Base-by-base conservation (phyloP, 108 stramenopile species). In the Skeletonema costatum region DNA sequence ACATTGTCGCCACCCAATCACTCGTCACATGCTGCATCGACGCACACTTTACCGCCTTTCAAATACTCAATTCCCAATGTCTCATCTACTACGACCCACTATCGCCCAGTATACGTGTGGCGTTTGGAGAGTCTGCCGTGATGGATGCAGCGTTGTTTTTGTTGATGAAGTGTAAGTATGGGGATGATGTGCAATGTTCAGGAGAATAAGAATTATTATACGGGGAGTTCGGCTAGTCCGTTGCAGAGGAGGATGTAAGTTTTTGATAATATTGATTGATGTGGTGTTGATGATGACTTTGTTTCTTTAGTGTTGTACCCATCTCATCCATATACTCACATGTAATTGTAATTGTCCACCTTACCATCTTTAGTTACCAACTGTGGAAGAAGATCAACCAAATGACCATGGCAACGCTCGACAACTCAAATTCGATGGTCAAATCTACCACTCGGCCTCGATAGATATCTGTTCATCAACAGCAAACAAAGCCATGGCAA, bases 11-110 rank as follows among this genome's bases (percentile, higher is more conserved):
- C 41, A 80, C 64, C 41, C 32, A 81, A 67, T 80, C 65, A 36
- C 59, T 86, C 19, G 86, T 87, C 33, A 87, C 83, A 44, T 87
- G 83, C 84, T 84, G 86, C 76, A 83, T 87, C 75, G 86, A 87
- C 48, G 75, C 86, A 19, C 86, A 87, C 80, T 87, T 87, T 44
- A 87, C 86, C 12, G 75, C 86, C 42, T 87, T 87, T 46, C 81
- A 87, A 70, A 66, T 81, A 11, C 64, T 87, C 32, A 66, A 66
- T 41, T 51, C 80, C 11, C 25, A 36, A 12, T 60, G 60, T 8
- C 59, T 87, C 6, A 21, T 87, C 2, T 79, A 87, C 21, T 87
- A 87, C 62, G 86, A 87, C 50, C 86, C 86, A 38, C 1, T 84
- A 8, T 38, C 60, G 25, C 61, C 77, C 2, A 42, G 13, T 4